phyloP scores from a whole-genome alignment of 1,139 yeast species.

The Saccharomyces hybrid region DNA sequence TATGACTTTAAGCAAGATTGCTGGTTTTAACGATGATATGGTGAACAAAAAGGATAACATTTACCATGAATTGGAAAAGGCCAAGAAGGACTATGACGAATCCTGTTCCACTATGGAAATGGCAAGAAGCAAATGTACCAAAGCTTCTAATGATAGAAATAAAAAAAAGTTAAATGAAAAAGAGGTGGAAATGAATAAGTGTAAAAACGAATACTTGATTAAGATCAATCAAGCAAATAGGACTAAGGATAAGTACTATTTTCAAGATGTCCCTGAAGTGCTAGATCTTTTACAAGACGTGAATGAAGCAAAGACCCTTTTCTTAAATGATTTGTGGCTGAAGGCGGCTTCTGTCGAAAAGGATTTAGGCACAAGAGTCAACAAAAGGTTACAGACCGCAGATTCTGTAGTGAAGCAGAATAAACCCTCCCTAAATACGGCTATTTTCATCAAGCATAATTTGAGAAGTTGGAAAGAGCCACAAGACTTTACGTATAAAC shows the following conservation, averaged over 20 bases:
- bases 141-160: conserved; percentile 47
- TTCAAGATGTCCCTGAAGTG: conserved; percentile 89
- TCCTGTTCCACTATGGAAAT: conserved; percentile 75
- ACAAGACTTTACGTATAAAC: conserved; percentile 71
- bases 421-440: conserved; percentile 66
- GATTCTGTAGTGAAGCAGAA: conserved; percentile 61
- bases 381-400: conserved; percentile 46
- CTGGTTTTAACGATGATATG: conserved; percentile 51
- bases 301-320: conserved; percentile 69
- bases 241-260: conserved; percentile 83
- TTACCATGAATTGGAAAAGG: conserved; percentile 61
- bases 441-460: conserved; percentile 92
- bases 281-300: conserved; percentile 80
- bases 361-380: conserved; percentile 42
- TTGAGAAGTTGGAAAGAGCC: conserved; percentile 76
- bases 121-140: conserved; percentile 64
- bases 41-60: conserved; percentile 49
- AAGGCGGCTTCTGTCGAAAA: conserved; percentile 61
- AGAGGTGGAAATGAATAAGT: conserved; percentile 74
- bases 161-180: conserved; percentile 53
- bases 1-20: conserved; percentile 49
- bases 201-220: conserved; percentile 76
- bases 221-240: conserved; percentile 81
- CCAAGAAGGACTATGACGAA: conserved; percentile 70
- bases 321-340: conserved; percentile 62